Conservation (phyloP, 352 stramenopile species). For the Peronospora belbahrii region DNA sequence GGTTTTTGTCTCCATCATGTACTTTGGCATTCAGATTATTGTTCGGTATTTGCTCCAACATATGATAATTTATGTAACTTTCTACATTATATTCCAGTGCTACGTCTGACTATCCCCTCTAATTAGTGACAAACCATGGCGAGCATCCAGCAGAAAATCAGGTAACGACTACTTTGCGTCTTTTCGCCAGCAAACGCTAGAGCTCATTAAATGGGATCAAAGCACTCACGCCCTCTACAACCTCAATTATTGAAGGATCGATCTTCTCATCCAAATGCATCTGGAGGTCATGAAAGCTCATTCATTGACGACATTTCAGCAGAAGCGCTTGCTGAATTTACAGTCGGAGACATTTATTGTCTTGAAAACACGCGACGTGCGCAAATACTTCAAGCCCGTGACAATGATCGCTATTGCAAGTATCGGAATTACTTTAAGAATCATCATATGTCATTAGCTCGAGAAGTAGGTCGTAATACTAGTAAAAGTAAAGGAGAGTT, state of each 20-base stretch:
- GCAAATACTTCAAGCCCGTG: constrained; percentile 12
- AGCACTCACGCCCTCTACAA: constrained; percentile 24
- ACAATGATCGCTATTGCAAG: constrained; percentile 32
- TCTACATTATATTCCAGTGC: too few relatives aligned
- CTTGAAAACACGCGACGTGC: constrained; percentile 24
- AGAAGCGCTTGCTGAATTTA: constrained; percentile 25
- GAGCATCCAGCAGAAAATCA: constrained; percentile 9
- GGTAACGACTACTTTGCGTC: neutral
- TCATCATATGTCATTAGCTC: constrained; percentile 35
- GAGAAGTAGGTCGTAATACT: constrained; percentile 28
- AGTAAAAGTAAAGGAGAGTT: constrained; percentile 30
- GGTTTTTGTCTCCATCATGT: too few relatives aligned
- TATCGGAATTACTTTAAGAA: constrained; percentile 50
- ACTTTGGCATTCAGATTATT: too few relatives aligned
- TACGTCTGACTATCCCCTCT: neutral
- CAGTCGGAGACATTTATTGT: constrained; percentile 25
- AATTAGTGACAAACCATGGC: neutral
- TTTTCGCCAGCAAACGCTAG: neutral
- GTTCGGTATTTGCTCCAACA: too few relatives aligned
- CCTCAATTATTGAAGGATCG: too few relatives aligned
- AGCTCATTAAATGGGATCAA: constrained; percentile 22
- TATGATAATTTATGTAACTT: too few relatives aligned
- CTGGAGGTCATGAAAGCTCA: constrained; percentile 2
- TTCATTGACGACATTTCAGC: constrained; percentile 15
- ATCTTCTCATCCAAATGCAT: neutral